A percentile compares a stretch with the other conserved stretches of the same genome.
phyloP scores from a whole-genome alignment of 202 grass and related monocot species.

The Hordeum pubiflorum region DNA sequence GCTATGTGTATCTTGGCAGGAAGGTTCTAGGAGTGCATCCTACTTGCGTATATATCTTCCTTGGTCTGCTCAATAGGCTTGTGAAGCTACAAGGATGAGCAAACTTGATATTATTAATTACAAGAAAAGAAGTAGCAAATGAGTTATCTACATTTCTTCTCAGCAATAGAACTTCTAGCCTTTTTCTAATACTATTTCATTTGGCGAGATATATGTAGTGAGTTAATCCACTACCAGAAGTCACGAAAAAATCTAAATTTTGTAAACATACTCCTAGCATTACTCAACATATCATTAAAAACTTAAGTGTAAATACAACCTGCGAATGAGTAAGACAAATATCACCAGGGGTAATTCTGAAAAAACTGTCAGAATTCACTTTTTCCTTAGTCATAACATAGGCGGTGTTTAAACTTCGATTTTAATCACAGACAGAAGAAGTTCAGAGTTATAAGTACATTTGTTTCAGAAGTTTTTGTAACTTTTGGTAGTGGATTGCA shows the following conservation, averaged over 20 bases:
- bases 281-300: not conserved
- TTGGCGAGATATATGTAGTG: not conserved
- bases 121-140: not conserved
- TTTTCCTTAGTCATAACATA: no score
- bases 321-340: not conserved
- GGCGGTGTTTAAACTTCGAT: no score
- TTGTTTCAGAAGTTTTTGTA: no score
- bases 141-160: not conserved
- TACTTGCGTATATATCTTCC: not conserved
- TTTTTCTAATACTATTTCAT: not conserved
- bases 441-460: no score
- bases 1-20: constrained; percentile 39
- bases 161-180: not conserved
- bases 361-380: no score
- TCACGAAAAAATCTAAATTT: not conserved
- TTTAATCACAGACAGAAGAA: no score
- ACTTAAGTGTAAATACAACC: not conserved
- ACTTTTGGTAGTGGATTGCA: not conserved
- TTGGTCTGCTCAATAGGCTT: not conserved
- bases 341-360: not conserved
- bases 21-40: not conserved
- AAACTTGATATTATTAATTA: not conserved
- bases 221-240: not conserved
- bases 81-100: not conserved
- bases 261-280: not conserved